A percentile compares a stretch with the other conserved stretches of the same genome.
phyloP scores from a whole-genome alignment of 2,329 filamentous ascomycete species.

The Aureobasidium uvarum region DNA sequence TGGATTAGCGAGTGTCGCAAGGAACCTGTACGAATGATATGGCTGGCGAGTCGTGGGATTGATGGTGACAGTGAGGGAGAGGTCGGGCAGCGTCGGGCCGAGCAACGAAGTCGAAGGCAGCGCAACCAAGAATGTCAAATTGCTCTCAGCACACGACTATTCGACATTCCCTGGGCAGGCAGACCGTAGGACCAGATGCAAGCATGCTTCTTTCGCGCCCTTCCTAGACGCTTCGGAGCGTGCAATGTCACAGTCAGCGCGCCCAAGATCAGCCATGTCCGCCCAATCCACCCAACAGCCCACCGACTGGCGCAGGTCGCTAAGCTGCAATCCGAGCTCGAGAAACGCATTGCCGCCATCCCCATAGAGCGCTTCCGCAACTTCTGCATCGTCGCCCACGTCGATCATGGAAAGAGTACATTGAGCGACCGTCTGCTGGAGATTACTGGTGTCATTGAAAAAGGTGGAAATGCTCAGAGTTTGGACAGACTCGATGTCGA shows the following conservation, averaged over 20 bases:
- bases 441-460: constrained; percentile 86
- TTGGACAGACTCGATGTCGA: constrained; percentile 97
- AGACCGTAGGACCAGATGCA: constrained; percentile 43
- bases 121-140: background rate
- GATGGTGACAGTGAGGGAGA: constrained; percentile 16
- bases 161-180: constrained; percentile 11
- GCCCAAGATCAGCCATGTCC: constrained; percentile 17
- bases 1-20: background rate
- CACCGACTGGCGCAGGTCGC: constrained; percentile 40
- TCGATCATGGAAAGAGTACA: constrained; percentile 98
- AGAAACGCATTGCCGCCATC: constrained; percentile 67
- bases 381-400: constrained; percentile 98
- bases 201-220: constrained; percentile 48
- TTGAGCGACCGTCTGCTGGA: constrained; percentile 90
- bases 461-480: constrained; percentile 88
- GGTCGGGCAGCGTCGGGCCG: constrained; percentile 11
- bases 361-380: constrained; percentile 81
- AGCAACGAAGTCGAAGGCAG: background rate
- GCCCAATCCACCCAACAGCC: constrained; percentile 35
- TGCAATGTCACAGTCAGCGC: constrained; percentile 32
- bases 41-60: constrained; percentile 15
- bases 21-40: background rate
- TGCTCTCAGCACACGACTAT: background rate
- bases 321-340: constrained; percentile 53
- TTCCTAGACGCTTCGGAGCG: constrained; percentile 43